Evolutionary conservation across 169 alveolate species (phyloP), one percentile per base, ranked within the genome.

Genomic region (Plasmodium knowlesi): DNA sequence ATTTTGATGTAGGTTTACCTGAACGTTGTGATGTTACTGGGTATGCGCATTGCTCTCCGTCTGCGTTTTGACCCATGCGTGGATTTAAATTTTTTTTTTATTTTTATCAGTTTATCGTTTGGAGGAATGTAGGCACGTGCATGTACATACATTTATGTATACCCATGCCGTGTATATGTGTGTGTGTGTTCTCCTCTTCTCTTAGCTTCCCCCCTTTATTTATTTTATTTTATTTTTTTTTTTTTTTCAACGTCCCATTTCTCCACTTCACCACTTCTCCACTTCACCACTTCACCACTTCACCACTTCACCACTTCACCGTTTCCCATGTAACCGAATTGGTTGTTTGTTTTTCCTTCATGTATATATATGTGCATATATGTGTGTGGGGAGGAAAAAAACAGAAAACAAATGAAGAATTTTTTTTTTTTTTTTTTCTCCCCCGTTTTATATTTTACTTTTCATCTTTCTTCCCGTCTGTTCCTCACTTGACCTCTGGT

Each of bases 301-400:
- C 3, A 32, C 39, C 39, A 32, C 39, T 32, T n/a, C n/a, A n/a
- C n/a, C n/a, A 32, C 39, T 32, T 32, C 39, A 32, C 39, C 39
- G 5, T 25, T 50, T 19, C 57, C 5, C n/a, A 28, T 28, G 34
- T 30, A 14, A 82, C 57, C 79, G 14, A 54, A 39, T 10, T 14
- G 80, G 78, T 82, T 82, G 89, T 82, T 82, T 82, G 89, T 82
- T 82, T 82, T 32, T 30, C 50, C 32, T 82, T 39, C 53, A 83
- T 84, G 32, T 61, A 5, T 61, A 43, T 83, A 6, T 50, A 50
- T 43, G 16, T 84, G 74, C 41, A 84, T 57, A 46, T 32, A 82
- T 82, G 43, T 80, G 34, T 80, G 25, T 28, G 50, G 72, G 25
- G 8, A 25, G 25, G 46, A 30, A 79, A 28, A 80, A 80, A 80